These are phyloP conservation scores for Liquidambar formosana DNA, from an alignment of 164 flowering plant species.

Conservation along the genomic window DNA sequence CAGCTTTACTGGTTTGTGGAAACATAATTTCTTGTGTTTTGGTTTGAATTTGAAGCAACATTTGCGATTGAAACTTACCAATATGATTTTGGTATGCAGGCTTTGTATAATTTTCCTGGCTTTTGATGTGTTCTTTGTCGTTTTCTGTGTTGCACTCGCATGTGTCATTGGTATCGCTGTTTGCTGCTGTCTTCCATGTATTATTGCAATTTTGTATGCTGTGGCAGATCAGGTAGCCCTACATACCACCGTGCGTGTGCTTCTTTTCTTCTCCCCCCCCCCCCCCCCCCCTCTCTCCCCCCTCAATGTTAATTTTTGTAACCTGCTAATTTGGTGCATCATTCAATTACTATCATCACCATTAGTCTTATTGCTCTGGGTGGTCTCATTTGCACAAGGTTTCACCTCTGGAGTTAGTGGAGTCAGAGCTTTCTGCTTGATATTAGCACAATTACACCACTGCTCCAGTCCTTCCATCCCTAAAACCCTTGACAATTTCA, in stretches of 20 bases:
- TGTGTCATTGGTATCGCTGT: conserved; percentile 84
- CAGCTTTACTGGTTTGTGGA: conserved; percentile 70
- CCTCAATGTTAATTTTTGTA: too few relatives aligned
- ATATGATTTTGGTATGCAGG: conserved; percentile 50
- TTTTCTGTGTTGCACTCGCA: conserved; percentile 74
- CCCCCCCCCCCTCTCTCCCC: too few relatives aligned
- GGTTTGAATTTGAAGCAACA: background rate
- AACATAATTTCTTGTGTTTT: background rate
- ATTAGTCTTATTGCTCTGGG: too few relatives aligned
- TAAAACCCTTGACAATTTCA: too few relatives aligned
- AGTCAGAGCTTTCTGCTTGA: too few relatives aligned
- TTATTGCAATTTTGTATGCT: conserved; percentile 74
- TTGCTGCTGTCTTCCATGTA: conserved; percentile 89
- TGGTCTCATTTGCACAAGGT: too few relatives aligned
- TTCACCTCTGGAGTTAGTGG: too few relatives aligned
- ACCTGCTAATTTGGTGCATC: too few relatives aligned
- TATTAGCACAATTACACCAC: too few relatives aligned
- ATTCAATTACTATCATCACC: too few relatives aligned
- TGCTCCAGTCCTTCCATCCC: too few relatives aligned
- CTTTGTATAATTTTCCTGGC: conserved; percentile 71
- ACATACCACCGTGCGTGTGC: too few relatives aligned
- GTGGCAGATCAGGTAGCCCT: conserved; percentile 68
- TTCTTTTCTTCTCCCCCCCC: background rate
- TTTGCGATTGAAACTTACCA: background rate
- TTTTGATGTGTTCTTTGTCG: conserved; percentile 76